Base-by-base conservation (phyloP, 495 filamentous ascomycete species). In the Aspergillus saccharolyticus region DNA sequence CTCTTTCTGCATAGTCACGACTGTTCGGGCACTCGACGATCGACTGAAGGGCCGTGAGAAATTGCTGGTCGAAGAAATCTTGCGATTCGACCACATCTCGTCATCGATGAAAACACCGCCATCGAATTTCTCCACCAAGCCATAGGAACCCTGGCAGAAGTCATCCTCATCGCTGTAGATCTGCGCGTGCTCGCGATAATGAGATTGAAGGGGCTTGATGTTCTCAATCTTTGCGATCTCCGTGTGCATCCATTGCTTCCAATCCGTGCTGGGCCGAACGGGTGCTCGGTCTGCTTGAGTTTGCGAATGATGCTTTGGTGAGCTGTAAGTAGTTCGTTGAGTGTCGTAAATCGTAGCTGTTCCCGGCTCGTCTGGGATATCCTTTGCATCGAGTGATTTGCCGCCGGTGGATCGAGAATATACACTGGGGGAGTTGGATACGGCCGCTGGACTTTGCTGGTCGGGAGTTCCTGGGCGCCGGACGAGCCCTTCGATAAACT, bases 151-250 rank as follows among this genome's bases (percentile, higher is more conserved):
- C 1, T 58, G 46, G 16, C 44, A 53, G 3, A 30, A 55, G 7
- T 6, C 22, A 3, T 42, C 4, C 2, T 18, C 51, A 19, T 87
- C 81, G 25, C 75, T 78, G 24, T 77, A 65, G 46, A 83, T 83
- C 47, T 88, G 84, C 1, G 85, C 79, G 30, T 71, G 55, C 68
- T 89, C 86, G 15, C 84, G 74, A 51, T 84, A 62, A 65, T 89
- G 86, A 0, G 80, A 74, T 65, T 51, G 77, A 14, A 50, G 55
- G 20, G 68, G 64, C 18, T 60, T 65, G 17, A 60, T 24, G 17
- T 63, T 56, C 42, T 77, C 75, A 33, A 78, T 68, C 30, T 65
- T 68, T 19, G 68, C 71, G 24, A 78, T 72, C 53, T 77, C 57
- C 4, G 75, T 75, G 21, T 69, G 71, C 69, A 81, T 71, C 78